These are phyloP conservation scores for Xanthoconium stramineum DNA, from an alignment of 768 basidiomycete species.

Conservation along the genomic window DNA sequence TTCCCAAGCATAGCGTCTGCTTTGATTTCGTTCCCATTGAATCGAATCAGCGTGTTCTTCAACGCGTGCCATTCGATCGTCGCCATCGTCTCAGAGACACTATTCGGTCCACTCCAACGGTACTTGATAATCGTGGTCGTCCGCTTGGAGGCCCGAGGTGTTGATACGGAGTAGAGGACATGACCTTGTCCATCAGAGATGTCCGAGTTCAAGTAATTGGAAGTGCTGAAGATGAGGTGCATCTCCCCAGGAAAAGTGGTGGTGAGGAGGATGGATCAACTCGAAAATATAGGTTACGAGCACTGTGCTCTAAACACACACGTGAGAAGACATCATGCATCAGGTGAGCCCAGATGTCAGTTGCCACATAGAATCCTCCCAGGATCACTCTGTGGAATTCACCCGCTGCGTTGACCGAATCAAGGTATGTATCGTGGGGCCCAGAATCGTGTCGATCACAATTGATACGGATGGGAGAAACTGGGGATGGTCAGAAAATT, in stretches of 20 bases:
- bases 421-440: too few species aligned
- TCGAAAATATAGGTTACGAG: background rate
- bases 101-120: slow-evolving; percentile 18
- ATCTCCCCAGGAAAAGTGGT: slow-evolving; percentile 4
- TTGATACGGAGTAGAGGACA: slow-evolving; percentile 21
- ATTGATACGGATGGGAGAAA: background rate
- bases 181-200: slow-evolving; percentile 19
- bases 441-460: background rate
- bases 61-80: slow-evolving; percentile 34
- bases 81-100: slow-evolving; percentile 29
- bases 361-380: background rate
- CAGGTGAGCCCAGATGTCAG: slow-evolving; percentile 13
- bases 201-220: slow-evolving; percentile 18
- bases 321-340: slow-evolving; percentile 4
- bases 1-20: slow-evolving; percentile 22
- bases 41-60: slow-evolving; percentile 27
- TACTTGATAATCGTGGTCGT: slow-evolving; percentile 25
- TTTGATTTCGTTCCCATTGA: slow-evolving; percentile 28
- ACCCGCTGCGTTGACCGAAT: too few species aligned
- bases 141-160: slow-evolving; percentile 11
- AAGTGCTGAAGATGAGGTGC: slow-evolving; percentile 21
- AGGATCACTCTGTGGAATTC: background rate
- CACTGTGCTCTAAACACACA: background rate
- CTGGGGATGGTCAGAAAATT: too few species aligned
- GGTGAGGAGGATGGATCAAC: background rate